A percentile compares a stretch with the other conserved stretches of the same genome.
These are phyloP conservation scores for Annulohypoxylon nitens DNA, from an alignment of 495 filamentous ascomycete species.

Conservation along the genomic window DNA sequence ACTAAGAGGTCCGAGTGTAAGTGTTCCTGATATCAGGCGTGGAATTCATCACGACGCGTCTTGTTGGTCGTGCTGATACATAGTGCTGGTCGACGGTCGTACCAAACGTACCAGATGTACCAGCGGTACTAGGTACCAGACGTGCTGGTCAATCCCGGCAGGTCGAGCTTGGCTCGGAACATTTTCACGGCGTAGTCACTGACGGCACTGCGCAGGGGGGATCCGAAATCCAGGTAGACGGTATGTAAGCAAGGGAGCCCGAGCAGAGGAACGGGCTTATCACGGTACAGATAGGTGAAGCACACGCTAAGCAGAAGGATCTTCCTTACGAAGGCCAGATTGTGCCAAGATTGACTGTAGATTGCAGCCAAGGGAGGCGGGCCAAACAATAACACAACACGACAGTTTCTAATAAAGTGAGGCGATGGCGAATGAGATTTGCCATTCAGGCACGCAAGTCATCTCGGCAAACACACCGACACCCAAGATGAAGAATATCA, in stretches of 20 bases:
- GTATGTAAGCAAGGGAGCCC: slow-evolving; percentile 39
- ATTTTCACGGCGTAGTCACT: slow-evolving; percentile 37
- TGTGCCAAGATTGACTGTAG: slow-evolving; percentile 39
- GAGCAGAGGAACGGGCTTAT: slow-evolving; percentile 36
- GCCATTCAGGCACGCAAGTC: slow-evolving; percentile 23
- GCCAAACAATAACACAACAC: slow-evolving; percentile 27
- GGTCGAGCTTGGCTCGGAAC: slow-evolving; percentile 28
- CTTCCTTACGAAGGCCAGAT: slow-evolving; percentile 37
- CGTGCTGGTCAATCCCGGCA: slow-evolving; percentile 31
- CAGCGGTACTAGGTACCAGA: not conserved
- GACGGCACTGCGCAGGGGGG: slow-evolving; percentile 22
- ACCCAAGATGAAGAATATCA: slow-evolving; percentile 33
- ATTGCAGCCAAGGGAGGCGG: slow-evolving; percentile 37
- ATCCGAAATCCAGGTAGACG: slow-evolving; percentile 44
- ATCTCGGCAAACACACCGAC: slow-evolving; percentile 25
- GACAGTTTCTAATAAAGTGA: slow-evolving; percentile 27
- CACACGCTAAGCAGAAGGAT: slow-evolving; percentile 38
- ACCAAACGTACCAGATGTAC: not conserved
- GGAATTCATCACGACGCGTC: slow-evolving; percentile 32
- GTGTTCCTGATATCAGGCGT: slow-evolving; percentile 35
- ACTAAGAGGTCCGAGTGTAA: slow-evolving; percentile 17
- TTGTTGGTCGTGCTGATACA: not conserved
- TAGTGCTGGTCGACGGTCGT: not conserved
- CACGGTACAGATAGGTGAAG: slow-evolving; percentile 40
- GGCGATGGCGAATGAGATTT: slow-evolving; percentile 15